Evolutionary conservation across 83 land plant genomes (phyloP).

Genomic region (Isoetes engelmannii): DNA sequence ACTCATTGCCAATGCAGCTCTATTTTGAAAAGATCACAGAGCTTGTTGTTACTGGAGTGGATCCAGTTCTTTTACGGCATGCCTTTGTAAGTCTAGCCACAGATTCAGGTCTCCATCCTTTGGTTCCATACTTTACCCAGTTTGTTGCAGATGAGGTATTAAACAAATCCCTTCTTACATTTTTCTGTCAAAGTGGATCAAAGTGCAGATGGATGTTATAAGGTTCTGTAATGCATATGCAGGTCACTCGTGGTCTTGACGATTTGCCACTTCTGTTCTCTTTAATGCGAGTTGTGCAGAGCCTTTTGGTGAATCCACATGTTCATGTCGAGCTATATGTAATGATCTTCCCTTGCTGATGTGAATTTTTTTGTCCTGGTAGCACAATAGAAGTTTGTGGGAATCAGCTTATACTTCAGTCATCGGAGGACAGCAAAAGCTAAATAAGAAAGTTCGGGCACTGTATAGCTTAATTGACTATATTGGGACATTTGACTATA

Average conservation of each 20-base stretch:
- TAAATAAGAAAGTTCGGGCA: too few relatives aligned
- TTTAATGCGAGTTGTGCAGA: constrained; percentile 74
- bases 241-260: constrained; percentile 69
- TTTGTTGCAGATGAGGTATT: constrained; percentile 91
- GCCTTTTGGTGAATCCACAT: constrained; percentile 79
- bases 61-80: constrained; percentile 51
- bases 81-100: constrained; percentile 72
- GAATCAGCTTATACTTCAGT: too few relatives aligned
- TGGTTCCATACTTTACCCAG: constrained; percentile 83
- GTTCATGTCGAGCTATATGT: constrained; percentile 93
- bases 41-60: constrained; percentile 50
- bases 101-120: constrained; percentile 93
- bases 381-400: neutral
- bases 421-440: too few relatives aligned
- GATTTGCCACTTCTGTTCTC: constrained; percentile 66
- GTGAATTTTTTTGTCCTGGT: neutral
- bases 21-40: constrained; percentile 88
- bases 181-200: neutral
- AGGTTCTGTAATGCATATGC: constrained; percentile 7
- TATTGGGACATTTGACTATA: too few relatives aligned
- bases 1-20: constrained; percentile 41
- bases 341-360: constrained; percentile 21
- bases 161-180: neutral
- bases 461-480: too few relatives aligned
- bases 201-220: neutral